Evolutionary conservation across 768 basidiomycete genomes (phyloP).

Genomic region (Xerocomus brunneocitrinus): DNA sequence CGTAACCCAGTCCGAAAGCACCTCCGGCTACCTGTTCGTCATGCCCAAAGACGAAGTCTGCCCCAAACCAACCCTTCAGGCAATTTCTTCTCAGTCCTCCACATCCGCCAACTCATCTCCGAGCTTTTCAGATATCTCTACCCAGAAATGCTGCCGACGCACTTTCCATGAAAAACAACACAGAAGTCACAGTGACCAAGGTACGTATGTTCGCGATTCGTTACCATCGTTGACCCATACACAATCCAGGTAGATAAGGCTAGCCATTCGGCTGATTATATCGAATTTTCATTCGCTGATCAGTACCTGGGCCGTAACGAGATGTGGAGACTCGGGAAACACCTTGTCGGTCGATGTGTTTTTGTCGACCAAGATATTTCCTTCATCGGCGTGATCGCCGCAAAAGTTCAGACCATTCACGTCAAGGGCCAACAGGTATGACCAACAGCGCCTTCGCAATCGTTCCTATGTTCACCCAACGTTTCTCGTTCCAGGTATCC

Average conservation of each 20-base stretch:
- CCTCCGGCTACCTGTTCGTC: constrained; percentile 55
- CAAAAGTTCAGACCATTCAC: constrained; percentile 78
- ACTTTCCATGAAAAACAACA: constrained; percentile 66
- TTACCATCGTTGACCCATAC: constrained; percentile 12
- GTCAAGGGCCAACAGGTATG: constrained; percentile 62
- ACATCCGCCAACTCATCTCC: neutral
- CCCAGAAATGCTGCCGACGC: constrained; percentile 68
- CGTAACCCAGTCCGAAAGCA: constrained; percentile 43
- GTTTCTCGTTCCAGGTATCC: constrained; percentile 50
- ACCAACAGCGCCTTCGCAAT: neutral
- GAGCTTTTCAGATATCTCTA: constrained; percentile 57
- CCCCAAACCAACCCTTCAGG: constrained; percentile 65
- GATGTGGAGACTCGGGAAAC: constrained; percentile 91
- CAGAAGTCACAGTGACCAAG: constrained; percentile 69
- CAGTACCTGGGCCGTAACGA: constrained; percentile 95
- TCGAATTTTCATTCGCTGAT: constrained; percentile 91
- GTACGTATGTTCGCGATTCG: constrained; percentile 28
- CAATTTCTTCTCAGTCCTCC: constrained; percentile 10
- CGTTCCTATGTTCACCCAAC: neutral
- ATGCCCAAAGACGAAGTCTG: constrained; percentile 61
- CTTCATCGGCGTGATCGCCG: constrained; percentile 78
- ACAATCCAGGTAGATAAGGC: constrained; percentile 58
- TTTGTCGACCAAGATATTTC: constrained; percentile 80
- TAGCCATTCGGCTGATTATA: constrained; percentile 61
- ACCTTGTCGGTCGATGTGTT: constrained; percentile 75